Evolutionary conservation across 176 grass and related monocot genomes (phyloP).

Genomic region (Thinopyrum elongatum): DNA sequence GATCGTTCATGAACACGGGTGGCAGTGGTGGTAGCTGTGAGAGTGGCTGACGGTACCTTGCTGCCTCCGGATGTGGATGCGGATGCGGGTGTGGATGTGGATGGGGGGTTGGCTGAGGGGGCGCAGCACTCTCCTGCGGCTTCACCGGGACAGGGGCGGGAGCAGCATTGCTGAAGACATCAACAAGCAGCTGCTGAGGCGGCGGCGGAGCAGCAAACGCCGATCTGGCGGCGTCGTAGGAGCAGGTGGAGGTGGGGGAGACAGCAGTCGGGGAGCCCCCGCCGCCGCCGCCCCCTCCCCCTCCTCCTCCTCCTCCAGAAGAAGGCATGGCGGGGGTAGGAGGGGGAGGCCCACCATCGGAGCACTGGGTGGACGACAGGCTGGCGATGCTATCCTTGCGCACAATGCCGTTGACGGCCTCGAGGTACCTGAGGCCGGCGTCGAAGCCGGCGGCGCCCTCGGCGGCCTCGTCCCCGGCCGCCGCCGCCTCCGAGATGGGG

Average conservation of each 20-base stretch:
- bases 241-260: constrained; percentile 59
- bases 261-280: constrained; percentile 41
- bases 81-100: constrained; percentile 35
- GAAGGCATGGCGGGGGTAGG: not conserved
- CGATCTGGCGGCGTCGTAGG: constrained; percentile 61
- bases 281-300: not conserved
- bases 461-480: not conserved
- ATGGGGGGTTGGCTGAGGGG: constrained; percentile 28
- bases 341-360: constrained; percentile 40
- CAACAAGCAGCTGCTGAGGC: constrained; percentile 36
- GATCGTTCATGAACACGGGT: constrained; percentile 71
- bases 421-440: constrained; percentile 51
- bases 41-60: constrained; percentile 74
- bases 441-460: constrained; percentile 37
- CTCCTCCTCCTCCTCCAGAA: not conserved
- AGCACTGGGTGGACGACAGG: constrained; percentile 61
- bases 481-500: constrained; percentile 42
- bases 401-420: constrained; percentile 77
- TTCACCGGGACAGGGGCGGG: constrained; percentile 13
- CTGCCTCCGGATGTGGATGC: constrained; percentile 37
- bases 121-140: constrained; percentile 35
- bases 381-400: constrained; percentile 76
- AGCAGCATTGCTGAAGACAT: constrained; percentile 42
- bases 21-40: constrained; percentile 94
- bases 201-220: constrained; percentile 24